Conservation (phyloP, 2,329 filamentous ascomycete species). For the Talaromyces sp. region DNA sequence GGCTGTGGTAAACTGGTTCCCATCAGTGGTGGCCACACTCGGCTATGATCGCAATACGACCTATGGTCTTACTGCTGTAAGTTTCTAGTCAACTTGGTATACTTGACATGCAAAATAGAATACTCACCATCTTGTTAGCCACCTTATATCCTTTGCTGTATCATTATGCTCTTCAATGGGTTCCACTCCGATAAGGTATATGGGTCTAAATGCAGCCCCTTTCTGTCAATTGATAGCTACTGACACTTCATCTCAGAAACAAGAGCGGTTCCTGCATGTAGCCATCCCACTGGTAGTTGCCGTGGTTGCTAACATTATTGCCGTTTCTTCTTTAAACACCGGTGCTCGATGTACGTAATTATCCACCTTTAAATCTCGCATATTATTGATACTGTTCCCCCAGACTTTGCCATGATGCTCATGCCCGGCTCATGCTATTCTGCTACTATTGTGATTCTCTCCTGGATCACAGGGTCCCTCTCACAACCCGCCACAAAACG, state of each 20-base stretch:
- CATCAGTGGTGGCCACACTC: constrained; percentile 40
- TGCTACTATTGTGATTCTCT: constrained; percentile 13
- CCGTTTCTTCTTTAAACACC: constrained; percentile 23
- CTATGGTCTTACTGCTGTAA: constrained; percentile 38
- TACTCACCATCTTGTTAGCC: constrained; percentile 10
- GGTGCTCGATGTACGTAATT: constrained; percentile 19
- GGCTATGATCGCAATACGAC: constrained; percentile 43
- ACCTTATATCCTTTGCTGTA: constrained; percentile 25
- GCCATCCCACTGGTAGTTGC: constrained; percentile 21
- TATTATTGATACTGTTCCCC: neutral
- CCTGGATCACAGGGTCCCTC: constrained; percentile 13
- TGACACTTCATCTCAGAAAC: constrained; percentile 11
- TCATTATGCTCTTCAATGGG: constrained; percentile 28
- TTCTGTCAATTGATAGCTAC: neutral
- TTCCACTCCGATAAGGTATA: constrained; percentile 23
- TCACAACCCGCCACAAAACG: constrained; percentile 15
- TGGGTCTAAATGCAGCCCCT: neutral
- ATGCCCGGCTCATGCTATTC: constrained; percentile 16
- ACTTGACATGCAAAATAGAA: neutral
- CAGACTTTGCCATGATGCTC: constrained; percentile 29
- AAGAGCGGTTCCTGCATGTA: constrained; percentile 24
- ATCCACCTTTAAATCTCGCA: neutral
- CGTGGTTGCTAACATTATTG: constrained; percentile 24
- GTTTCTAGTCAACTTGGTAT: neutral
- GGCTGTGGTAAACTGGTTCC: constrained; percentile 40